phyloP scores from a whole-genome alignment of 345 rosid species.

The Acer negundo region DNA sequence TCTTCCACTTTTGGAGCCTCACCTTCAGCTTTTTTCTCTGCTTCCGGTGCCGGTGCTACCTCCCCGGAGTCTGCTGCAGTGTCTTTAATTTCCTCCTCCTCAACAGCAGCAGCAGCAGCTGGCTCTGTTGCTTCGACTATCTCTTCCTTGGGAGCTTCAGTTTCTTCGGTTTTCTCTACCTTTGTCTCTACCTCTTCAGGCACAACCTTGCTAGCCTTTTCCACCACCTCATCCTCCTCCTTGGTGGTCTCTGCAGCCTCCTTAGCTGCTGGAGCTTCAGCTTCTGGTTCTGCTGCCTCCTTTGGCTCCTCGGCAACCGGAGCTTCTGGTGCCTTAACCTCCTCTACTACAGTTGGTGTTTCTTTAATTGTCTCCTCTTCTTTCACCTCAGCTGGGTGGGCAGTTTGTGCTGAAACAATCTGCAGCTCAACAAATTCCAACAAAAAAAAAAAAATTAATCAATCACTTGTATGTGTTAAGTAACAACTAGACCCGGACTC shows the following conservation, averaged over 20 bases:
- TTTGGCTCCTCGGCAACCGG: conserved; percentile 19
- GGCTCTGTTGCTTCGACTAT: conserved; percentile 15
- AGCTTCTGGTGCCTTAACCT: conserved; percentile 12
- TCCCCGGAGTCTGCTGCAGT: conserved; percentile 2
- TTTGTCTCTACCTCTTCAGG: conserved; percentile 35
- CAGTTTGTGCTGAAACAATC: conserved; percentile 54
- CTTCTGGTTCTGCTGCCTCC: conserved; percentile 24
- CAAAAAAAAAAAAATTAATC: not conserved
- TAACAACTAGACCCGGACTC: no score
- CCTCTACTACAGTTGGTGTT: conserved; percentile 24
- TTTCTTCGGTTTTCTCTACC: conserved; percentile 29
- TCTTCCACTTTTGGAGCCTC: conserved; percentile 35
- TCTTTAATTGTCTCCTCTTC: conserved; percentile 29
- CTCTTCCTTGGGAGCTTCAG: conserved; percentile 22
- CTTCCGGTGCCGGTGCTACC: no score
- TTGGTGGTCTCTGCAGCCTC: not conserved
- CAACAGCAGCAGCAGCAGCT: conserved; percentile 15
- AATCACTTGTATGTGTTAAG: no score
- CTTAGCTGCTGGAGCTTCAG: conserved; percentile 21
- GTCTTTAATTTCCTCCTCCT: conserved; percentile 21
- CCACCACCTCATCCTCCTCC: conserved; percentile 29
- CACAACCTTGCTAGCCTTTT: conserved; percentile 32
- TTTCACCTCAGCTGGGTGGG: conserved; percentile 39
- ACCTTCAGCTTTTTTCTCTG: conserved; percentile 8
- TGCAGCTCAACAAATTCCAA: conserved; percentile 15